phyloP scores from a whole-genome alignment of 345 rosid genomes.

The Dimocarpus longan region DNA sequence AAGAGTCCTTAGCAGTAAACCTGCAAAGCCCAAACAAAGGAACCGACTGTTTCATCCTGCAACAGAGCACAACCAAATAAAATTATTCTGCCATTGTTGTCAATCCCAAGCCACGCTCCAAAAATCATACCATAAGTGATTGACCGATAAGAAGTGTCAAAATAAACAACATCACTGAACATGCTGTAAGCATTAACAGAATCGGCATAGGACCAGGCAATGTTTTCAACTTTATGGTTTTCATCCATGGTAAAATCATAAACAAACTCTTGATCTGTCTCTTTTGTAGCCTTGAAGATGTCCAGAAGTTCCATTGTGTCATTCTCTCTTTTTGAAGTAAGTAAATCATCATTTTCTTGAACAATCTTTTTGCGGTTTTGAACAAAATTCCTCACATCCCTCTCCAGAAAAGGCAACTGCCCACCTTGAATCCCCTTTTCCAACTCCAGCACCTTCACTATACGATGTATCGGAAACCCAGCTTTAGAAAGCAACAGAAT shows the following conservation, averaged over 20 bases:
- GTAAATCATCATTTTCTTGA: constrained; percentile 44
- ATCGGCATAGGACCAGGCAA: constrained; percentile 46
- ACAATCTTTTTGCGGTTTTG: constrained; percentile 40
- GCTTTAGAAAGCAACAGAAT: constrained; percentile 41
- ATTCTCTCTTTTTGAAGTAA: constrained; percentile 38
- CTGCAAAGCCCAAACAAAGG: constrained; percentile 52
- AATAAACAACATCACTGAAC: constrained; percentile 46
- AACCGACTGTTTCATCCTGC: constrained; percentile 39
- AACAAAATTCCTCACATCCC: constrained; percentile 45
- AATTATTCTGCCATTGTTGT: constrained; percentile 43
- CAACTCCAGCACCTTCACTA: constrained; percentile 43
- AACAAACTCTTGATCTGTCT: constrained; percentile 41
- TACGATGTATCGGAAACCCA: constrained; percentile 42
- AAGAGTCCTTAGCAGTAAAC: constrained; percentile 22
- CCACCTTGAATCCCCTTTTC: constrained; percentile 47
- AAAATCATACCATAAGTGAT: constrained; percentile 41
- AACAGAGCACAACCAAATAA: constrained; percentile 44
- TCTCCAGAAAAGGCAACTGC: constrained; percentile 39
- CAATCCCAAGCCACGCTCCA: constrained; percentile 48
- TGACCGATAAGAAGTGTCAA: constrained; percentile 42
- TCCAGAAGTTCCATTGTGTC: constrained; percentile 45
- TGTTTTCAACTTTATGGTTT: constrained; percentile 44
- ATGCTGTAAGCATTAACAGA: constrained; percentile 35
- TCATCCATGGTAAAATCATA: constrained; percentile 43
- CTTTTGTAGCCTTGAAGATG: constrained; percentile 42